Evolutionary conservation across 495 filamentous ascomycete genomes (phyloP).

Genomic region (Aspergillus cavernicola): DNA sequence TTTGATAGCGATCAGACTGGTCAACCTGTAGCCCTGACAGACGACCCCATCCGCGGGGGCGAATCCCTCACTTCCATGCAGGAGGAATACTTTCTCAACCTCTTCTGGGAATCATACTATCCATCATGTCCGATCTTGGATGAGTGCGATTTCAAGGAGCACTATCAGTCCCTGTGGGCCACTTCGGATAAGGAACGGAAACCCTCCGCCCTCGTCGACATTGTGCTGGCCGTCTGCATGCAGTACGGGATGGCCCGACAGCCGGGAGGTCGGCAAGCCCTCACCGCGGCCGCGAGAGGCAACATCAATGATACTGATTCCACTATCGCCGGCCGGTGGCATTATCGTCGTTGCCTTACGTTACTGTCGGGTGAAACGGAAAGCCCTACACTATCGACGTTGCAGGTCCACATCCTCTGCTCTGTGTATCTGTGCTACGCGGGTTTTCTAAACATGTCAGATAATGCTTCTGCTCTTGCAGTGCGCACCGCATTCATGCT

Average conservation of each 20-base stretch:
- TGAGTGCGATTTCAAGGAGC: slow-evolving; percentile 42
- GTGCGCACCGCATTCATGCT: slow-evolving; percentile 48
- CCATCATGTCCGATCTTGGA: slow-evolving; percentile 35
- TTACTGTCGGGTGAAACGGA: slow-evolving; percentile 46
- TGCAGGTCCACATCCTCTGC: slow-evolving; percentile 49
- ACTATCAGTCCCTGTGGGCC: slow-evolving; percentile 48
- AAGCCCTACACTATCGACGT: slow-evolving; percentile 44
- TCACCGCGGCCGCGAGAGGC: neutral
- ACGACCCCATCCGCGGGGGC: neutral
- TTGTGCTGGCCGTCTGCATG: slow-evolving; percentile 52
- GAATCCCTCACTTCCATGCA: slow-evolving; percentile 9
- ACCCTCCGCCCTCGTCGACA: slow-evolving; percentile 52
- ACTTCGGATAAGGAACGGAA: slow-evolving; percentile 29
- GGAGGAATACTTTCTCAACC: slow-evolving; percentile 44
- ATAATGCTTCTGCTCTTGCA: slow-evolving; percentile 36
- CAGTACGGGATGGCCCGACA: slow-evolving; percentile 41
- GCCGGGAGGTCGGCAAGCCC: slow-evolving; percentile 6
- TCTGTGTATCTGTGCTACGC: slow-evolving; percentile 44
- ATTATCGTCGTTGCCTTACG: slow-evolving; percentile 43
- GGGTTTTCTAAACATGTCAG: slow-evolving; percentile 48
- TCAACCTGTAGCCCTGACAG: neutral
- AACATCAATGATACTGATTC: slow-evolving; percentile 30
- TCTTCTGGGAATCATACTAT: slow-evolving; percentile 51
- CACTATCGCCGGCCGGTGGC: slow-evolving; percentile 42
- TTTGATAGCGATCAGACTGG: neutral